Evolutionary conservation across 164 flowering plant genomes (phyloP).

Genomic region (Brasenia schreberi): DNA sequence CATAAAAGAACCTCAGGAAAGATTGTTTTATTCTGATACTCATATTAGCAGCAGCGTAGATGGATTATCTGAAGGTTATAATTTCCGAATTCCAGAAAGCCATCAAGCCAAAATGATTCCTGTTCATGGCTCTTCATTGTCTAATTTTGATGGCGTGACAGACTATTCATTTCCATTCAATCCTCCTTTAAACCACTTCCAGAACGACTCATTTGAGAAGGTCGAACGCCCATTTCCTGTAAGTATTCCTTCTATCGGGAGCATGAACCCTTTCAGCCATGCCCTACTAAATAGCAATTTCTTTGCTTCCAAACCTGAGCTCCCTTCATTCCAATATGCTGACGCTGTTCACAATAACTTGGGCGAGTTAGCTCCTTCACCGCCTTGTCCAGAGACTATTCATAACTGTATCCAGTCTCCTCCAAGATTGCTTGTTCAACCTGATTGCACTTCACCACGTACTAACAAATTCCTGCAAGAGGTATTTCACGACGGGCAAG

Average conservation of each 20-base stretch:
- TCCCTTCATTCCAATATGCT: constrained; percentile 99
- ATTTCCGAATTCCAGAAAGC: constrained; percentile 17
- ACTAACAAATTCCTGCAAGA: constrained; percentile 66
- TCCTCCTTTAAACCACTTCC: constrained; percentile 26
- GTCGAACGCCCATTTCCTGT: constrained; percentile 27
- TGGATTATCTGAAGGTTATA: constrained; percentile 29
- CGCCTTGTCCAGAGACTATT: constrained; percentile 12
- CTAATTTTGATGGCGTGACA: constrained; percentile 20
- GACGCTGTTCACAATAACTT: constrained; percentile 48
- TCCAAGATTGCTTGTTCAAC: constrained; percentile 17
- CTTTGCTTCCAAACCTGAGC: constrained; percentile 96
- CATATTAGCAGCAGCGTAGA: constrained; percentile 26
- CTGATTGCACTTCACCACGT: constrained; percentile 36
- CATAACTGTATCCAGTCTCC: constrained; percentile 21
- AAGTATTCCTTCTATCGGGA: constrained; percentile 15
- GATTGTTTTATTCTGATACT: constrained; percentile 32
- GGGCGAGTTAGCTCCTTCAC: constrained; percentile 20
- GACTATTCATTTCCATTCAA: constrained; percentile 10
- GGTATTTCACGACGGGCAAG: constrained; percentile 38
- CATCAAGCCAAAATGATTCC: constrained; percentile 43
- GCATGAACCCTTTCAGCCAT: constrained; percentile 45
- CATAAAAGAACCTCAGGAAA: constrained; percentile 28
- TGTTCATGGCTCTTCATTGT: constrained; percentile 23
- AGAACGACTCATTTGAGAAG: constrained; percentile 24
- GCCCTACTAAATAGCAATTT: constrained; percentile 68